Evolutionary conservation across 768 basidiomycete species (phyloP), one percentile per base, ranked within the genome.

Genomic region (Sarcodon aspratus): DNA sequence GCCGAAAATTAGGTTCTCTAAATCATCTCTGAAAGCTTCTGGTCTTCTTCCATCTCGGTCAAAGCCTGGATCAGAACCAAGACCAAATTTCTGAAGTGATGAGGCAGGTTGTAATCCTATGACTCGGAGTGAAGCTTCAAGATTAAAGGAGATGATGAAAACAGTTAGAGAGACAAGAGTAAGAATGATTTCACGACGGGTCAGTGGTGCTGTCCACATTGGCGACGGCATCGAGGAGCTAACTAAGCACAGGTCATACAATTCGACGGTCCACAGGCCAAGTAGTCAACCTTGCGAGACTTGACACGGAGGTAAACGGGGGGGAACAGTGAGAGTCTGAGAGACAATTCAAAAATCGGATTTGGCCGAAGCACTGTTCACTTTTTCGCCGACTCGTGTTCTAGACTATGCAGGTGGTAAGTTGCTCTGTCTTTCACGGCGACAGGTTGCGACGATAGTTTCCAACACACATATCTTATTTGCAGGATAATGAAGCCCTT

Each of bases 131-230:
- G 84, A 79, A 3, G 71, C 62, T 61, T 87, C 82, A 51, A 88
- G 65, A 64, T 91, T 85, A 61, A 82, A 86, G 36, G 86, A 75
- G 42, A 92, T 62, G 31, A 84, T 64, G 59, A 90, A 86, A 45
- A 78, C 63, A 12, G 76, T 68, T 33, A 87, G 61, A 9, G 80
- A 76, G 55, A 83, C 76, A 34, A 88, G 66, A 51, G 86, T 57
- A 55, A 93, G 74, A 9, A 78, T 70, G 33, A 84, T 55, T 64
- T 93, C 91, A 54, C 89, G 78, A 54, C 82, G 75, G 44, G 75
- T 84, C 9, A 83, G 88, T 46, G 79, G 76, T 3, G 77, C 70
- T 38, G 67, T 63, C 82, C 84, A 86, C 49, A 69, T 52, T 38
- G 40, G 27, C 17, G 15, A 27, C 11, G 17, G 15, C 40, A 42